Percentiles rank a stretch among this genome's conserved stretches.
Evolutionary conservation across 2,329 filamentous ascomycete genomes (phyloP).

Genomic region (Colletotrichum sp.): DNA sequence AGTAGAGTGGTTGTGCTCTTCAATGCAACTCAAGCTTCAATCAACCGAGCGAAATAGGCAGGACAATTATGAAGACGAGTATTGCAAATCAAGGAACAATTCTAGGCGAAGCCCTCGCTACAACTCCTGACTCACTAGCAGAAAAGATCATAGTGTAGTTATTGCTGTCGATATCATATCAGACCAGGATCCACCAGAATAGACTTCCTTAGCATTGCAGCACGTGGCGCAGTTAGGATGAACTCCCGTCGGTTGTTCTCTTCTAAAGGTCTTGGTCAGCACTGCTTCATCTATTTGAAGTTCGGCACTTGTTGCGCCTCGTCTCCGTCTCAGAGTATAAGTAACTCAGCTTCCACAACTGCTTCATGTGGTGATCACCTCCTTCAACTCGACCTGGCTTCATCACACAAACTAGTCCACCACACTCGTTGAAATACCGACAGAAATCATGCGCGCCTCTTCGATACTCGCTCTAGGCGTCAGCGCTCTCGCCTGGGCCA

Average conservation of each 20-base stretch:
- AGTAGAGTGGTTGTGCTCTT: background rate
- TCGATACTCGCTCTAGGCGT: background rate
- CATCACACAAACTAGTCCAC: background rate
- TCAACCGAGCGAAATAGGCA: background rate
- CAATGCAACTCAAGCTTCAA: background rate
- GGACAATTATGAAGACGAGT: background rate
- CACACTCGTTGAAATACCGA: background rate
- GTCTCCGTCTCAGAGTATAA: background rate
- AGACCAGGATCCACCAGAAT: background rate
- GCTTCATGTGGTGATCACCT: background rate
- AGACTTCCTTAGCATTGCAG: conserved; percentile 11
- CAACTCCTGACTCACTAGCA: background rate
- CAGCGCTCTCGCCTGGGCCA: conserved; percentile 3
- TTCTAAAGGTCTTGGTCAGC: background rate
- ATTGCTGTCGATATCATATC: background rate
- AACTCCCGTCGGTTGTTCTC: background rate
- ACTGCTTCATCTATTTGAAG: background rate
- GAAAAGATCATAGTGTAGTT: background rate
- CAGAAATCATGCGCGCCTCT: background rate
- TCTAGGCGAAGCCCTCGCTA: background rate
- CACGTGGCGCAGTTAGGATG: conserved; percentile 1
- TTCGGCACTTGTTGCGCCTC: background rate
- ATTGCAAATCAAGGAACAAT: background rate
- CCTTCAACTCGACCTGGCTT: background rate
- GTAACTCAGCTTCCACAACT: background rate